phyloP scores from a whole-genome alignment of 2,329 filamentous ascomycete species.

The Colletotrichum godetiae region DNA sequence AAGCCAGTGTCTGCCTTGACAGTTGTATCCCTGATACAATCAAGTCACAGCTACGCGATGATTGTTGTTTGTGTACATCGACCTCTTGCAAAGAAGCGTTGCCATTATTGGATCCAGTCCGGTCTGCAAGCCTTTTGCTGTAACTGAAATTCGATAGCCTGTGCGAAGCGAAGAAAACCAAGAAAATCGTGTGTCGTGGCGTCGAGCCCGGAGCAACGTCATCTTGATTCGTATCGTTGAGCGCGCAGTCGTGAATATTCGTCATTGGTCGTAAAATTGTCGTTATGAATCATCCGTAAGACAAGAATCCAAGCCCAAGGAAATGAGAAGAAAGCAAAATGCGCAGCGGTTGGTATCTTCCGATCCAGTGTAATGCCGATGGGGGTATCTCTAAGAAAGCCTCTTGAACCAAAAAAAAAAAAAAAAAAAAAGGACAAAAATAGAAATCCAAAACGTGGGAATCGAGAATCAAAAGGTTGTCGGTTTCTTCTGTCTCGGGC shows the following conservation, averaged over 20 bases:
- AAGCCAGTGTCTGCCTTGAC: slow-evolving; percentile 56
- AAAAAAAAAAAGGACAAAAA: slow-evolving; percentile 44
- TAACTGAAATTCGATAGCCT: slow-evolving; percentile 37
- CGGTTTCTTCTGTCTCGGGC: slow-evolving; percentile 58
- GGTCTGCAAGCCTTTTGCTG: slow-evolving; percentile 35
- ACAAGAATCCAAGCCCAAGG: slow-evolving; percentile 52
- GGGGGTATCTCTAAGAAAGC: slow-evolving; percentile 55
- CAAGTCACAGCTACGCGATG: slow-evolving; percentile 49
- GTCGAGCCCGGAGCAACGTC: slow-evolving; percentile 45
- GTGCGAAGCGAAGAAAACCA: slow-evolving; percentile 33
- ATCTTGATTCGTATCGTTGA: slow-evolving; percentile 45
- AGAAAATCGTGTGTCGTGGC: slow-evolving; percentile 39
- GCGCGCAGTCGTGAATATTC: slow-evolving; percentile 46
- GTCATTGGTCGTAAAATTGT: slow-evolving; percentile 53
- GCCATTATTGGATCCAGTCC: slow-evolving; percentile 45
- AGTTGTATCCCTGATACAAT: slow-evolving; percentile 53
- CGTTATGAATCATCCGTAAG: slow-evolving; percentile 60
- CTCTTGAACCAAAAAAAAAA: slow-evolving; percentile 52
- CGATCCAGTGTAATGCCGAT: slow-evolving; percentile 42
- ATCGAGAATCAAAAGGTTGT: slow-evolving; percentile 53
- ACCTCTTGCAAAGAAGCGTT: slow-evolving; percentile 38
- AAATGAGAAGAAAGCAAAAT: slow-evolving; percentile 52
- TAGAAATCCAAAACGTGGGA: slow-evolving; percentile 45
- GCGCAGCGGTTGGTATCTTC: slow-evolving; percentile 43
- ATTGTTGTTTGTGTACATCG: slow-evolving; percentile 43